phyloP scores from a whole-genome alignment of 2,329 filamentous ascomycete species.

The Coleophoma crateriformis region DNA sequence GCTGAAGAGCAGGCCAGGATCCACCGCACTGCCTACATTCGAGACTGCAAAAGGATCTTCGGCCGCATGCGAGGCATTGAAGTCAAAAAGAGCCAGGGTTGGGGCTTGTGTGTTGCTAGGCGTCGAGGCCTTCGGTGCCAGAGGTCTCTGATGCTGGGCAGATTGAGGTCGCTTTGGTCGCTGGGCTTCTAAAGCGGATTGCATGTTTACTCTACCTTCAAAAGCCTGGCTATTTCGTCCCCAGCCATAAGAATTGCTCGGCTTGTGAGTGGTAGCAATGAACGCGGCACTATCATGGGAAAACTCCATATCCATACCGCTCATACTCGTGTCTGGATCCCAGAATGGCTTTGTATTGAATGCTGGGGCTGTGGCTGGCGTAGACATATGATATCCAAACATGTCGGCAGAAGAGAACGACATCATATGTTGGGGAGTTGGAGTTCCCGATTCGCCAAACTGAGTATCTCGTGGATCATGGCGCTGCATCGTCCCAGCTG shows the following conservation, averaged over 20 bases:
- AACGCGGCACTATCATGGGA: constrained; percentile 29
- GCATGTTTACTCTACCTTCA: constrained; percentile 33
- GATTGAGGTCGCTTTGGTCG: constrained; percentile 30
- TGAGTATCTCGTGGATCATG: constrained; percentile 21
- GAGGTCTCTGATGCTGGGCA: constrained; percentile 35
- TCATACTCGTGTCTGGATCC: constrained; percentile 47
- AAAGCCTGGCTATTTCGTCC: constrained; percentile 48
- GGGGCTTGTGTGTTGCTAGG: constrained; percentile 30
- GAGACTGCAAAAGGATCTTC: constrained; percentile 47
- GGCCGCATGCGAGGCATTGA: constrained; percentile 29
- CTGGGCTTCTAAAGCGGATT: constrained; percentile 12
- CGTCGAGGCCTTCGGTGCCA: constrained; percentile 36
- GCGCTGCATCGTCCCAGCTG: constrained; percentile 20
- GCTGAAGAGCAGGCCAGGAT: constrained; percentile 54
- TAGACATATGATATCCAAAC: constrained; percentile 57
- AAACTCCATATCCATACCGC: constrained; percentile 56
- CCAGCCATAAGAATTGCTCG: constrained; percentile 52
- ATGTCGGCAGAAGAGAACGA: constrained; percentile 47
- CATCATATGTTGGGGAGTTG: constrained; percentile 36
- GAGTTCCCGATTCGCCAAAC: constrained; percentile 18
- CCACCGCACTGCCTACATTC: constrained; percentile 42
- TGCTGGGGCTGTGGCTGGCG: constrained; percentile 41
- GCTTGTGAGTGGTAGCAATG: constrained; percentile 31
- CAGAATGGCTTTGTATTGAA: constrained; percentile 46
- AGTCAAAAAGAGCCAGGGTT: constrained; percentile 33